A percentile compares a stretch with the other conserved stretches of the same genome.
These are phyloP conservation scores for Fusarium sp. DNA, from an alignment of 2,329 filamentous ascomycete genomes.

Conservation along the genomic window DNA sequence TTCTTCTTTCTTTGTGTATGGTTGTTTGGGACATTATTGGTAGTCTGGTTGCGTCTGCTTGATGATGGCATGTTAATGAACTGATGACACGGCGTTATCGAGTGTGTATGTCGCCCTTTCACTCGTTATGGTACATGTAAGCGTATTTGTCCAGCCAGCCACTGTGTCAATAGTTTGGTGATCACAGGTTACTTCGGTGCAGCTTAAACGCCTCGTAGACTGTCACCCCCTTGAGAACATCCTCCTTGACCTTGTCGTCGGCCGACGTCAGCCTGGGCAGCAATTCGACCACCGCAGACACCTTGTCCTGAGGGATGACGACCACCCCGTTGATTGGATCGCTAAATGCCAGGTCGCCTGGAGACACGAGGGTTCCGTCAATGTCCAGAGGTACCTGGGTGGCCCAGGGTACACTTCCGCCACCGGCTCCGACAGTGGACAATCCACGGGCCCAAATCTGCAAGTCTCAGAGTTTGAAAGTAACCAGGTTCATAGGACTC, in stretches of 20 bases:
- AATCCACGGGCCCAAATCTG: constrained; percentile 64
- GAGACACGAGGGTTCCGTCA: constrained; percentile 53
- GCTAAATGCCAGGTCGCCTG: constrained; percentile 73
- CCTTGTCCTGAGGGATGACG: constrained; percentile 67
- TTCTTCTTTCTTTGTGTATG: constrained; percentile 37
- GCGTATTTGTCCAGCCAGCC: constrained; percentile 5
- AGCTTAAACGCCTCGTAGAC: constrained; percentile 72
- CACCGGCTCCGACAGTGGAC: constrained; percentile 65
- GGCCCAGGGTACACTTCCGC: constrained; percentile 64
- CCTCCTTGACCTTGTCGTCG: constrained; percentile 68
- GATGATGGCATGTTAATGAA: constrained; percentile 53
- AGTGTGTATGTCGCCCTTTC: constrained; percentile 17
- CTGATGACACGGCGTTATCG: constrained; percentile 47
- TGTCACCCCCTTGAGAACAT: constrained; percentile 67
- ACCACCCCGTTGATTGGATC: constrained; percentile 75
- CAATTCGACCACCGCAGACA: constrained; percentile 67
- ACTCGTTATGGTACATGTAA: constrained; percentile 19
- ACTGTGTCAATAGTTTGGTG: neutral
- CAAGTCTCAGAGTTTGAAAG: constrained; percentile 30
- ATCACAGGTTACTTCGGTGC: constrained; percentile 55
- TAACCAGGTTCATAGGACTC: constrained; percentile 43
- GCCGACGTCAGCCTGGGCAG: constrained; percentile 60
- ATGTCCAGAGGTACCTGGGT: constrained; percentile 56
- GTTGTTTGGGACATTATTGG: constrained; percentile 40
- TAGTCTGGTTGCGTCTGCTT: constrained; percentile 43